Base-by-base conservation (phyloP, 1,284 basidiomycete genomes). In the Xanthoconium separans region DNA sequence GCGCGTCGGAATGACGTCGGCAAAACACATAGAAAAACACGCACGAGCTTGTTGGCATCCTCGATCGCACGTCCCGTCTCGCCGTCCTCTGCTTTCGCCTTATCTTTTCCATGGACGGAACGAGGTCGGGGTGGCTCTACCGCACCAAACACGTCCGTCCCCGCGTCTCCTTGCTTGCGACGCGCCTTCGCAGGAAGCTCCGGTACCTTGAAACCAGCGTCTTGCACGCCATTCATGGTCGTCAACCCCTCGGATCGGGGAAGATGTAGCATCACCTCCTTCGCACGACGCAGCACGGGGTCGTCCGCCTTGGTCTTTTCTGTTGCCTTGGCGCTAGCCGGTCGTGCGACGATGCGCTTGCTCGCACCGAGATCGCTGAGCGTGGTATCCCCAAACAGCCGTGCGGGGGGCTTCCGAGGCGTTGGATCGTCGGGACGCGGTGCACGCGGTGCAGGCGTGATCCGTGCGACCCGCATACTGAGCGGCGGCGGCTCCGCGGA, bases 401-500 rank as follows among this genome's bases (percentile, higher is more conserved):
- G 61, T 16, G 62, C 56, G 4, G 84, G 84, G 0, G 85, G 85
- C 40, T 78, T 75, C 18, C 89, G 85, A 9, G 87, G 88, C 2
- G 83, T 88, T 0, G 86, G 88, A 57, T 91, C 89, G 58, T 91
- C 88, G 0, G 89, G 88, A 30, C 89, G 77, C 3, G 88, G 87
- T 2, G 57, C 68, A 18, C 57, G 71, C 33, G 63, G 75, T 0
- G 70, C 73, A 24, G 77, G 71, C 9, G 77, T 73, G 54, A 89
- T 76, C 22, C 84, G 80, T 0, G 83, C 84, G 7, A 85, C 87
- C 18, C 75, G 65, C 40, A 89, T 70, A 34, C 74, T 74, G 15
- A 87, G 65, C 2, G 69, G 67, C 20, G 56, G 64, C 6, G 51
- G 47, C 34, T 59, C 52, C 9, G 36, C 36, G 48, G 40, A 58